Conservation (phyloP, 2,329 filamentous ascomycete genomes). For the Aspergillus sclerotialis region DNA sequence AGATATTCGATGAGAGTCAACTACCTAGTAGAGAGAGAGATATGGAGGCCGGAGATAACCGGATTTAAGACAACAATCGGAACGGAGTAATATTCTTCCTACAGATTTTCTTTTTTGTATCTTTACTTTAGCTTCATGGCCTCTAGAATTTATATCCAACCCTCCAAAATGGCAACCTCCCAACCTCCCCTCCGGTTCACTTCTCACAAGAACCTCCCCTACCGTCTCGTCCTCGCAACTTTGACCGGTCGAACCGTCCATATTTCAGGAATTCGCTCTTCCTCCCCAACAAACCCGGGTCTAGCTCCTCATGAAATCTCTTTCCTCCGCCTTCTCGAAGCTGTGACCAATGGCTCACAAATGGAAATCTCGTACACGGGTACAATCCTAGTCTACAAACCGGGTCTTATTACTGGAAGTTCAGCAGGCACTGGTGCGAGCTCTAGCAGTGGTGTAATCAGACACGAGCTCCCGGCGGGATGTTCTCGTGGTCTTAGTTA, state of each 20-base stretch:
- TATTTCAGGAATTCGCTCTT: conserved; percentile 87
- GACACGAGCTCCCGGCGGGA: conserved; percentile 69
- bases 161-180: conserved; percentile 33
- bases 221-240: conserved; percentile 81
- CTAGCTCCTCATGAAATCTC: conserved; percentile 91
- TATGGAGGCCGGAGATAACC: conserved; percentile 4
- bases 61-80: conserved; percentile 14
- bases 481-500: conserved; percentile 81
- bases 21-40: too few relatives aligned
- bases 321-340: conserved; percentile 87
- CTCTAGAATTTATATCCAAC: conserved; percentile 1
- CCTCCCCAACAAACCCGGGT: conserved; percentile 78
- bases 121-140: conserved; percentile 8
- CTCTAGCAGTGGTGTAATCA: conserved; percentile 64
- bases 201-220: conserved; percentile 72
- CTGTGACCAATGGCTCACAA: conserved; percentile 87
- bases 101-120: conserved; percentile 25
- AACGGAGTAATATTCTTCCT: conserved; percentile 20
- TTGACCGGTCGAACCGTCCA: conserved; percentile 83
- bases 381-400: conserved; percentile 85
- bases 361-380: conserved; percentile 97
- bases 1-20: too few relatives aligned
- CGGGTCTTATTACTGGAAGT: conserved; percentile 83
- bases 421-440: conserved; percentile 66
- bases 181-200: conserved; percentile 64